Evolutionary conservation across 345 rosid genomes (phyloP), one percentile per base, ranked within the genome.

Genomic region (Hevea brasiliensis): DNA sequence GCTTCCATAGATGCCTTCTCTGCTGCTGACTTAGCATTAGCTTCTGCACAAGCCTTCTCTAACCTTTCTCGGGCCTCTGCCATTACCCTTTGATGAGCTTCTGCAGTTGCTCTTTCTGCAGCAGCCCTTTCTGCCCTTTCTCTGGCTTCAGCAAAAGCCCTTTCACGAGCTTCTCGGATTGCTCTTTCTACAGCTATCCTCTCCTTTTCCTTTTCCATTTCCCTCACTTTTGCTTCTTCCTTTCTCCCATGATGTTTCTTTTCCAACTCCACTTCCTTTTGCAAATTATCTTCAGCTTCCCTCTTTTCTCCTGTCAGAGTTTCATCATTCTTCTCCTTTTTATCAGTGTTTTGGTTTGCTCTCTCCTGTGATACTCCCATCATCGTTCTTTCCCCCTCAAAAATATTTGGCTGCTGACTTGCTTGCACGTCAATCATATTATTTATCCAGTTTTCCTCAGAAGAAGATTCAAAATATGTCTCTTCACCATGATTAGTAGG

Each of bases 161-260:
- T 87, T 87, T 86, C 96, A 41, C 97, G 92, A 61, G 95, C 98
- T 84, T 94, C 98, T 65, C 92, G 85, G 29, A 94, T 89, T 65
- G 94, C 98, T 84, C 97, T 89, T 79, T 90, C 97, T 56, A 92
- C 98, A 82, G 87, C 95, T 70, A 81, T 53, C 79, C 97, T 86
- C 79, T 90, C 96, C 68, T 81, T 90, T n/a, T n/a, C n/a, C n/a
- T n/a, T n/a, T 72, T 86, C 92, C 74, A 79, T 81, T 75, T 85
- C 90, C 75, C 75, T 82, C 74, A 72, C 88, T 74, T 79, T 92
- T 70, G 68, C 77, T 71, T 83, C 89, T 72, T 88, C 88, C 68
- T 61, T 84, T 90, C 77, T 83, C 63, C 63, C 81, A 40, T 26
- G 62, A 37, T 63, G 71, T 54, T 85, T 56, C 69, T 81, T 82